Conservation (phyloP, 495 filamentous ascomycete genomes). For the Aspergillus ostianus region DNA sequence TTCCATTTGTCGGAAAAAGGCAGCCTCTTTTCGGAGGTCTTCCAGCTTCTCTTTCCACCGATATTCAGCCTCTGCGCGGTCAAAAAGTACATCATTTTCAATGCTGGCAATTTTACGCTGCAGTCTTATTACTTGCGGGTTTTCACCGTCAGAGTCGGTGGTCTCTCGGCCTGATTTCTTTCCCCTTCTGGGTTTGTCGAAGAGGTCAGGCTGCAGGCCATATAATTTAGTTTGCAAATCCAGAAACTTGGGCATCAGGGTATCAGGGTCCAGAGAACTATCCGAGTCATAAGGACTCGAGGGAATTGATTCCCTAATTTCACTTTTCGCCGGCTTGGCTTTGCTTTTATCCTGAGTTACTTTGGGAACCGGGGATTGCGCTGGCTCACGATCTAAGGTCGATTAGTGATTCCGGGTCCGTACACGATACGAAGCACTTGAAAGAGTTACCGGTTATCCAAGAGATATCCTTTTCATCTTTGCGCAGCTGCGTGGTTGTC, state of each 20-base stretch:
- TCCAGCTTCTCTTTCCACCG: slow-evolving; percentile 68
- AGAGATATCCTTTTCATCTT: slow-evolving; percentile 39
- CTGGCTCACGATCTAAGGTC: slow-evolving; percentile 33
- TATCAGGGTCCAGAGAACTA: slow-evolving; percentile 64
- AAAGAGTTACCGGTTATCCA: slow-evolving; percentile 44
- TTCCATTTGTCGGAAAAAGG: slow-evolving; percentile 34
- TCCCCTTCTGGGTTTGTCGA: slow-evolving; percentile 45
- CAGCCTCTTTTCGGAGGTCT: slow-evolving; percentile 60
- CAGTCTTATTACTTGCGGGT: slow-evolving; percentile 59
- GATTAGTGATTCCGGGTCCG: slow-evolving; percentile 28
- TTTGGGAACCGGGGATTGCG: slow-evolving; percentile 32
- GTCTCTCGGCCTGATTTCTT: slow-evolving; percentile 31
- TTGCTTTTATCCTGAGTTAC: slow-evolving; percentile 24
- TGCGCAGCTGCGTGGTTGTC: slow-evolving; percentile 30
- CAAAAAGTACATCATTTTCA: slow-evolving; percentile 83
- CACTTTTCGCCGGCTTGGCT: slow-evolving; percentile 27
- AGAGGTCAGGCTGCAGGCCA: slow-evolving; percentile 62
- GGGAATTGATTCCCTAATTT: slow-evolving; percentile 26
- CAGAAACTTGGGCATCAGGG: slow-evolving; percentile 73
- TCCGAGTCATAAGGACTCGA: slow-evolving; percentile 44
- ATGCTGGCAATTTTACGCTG: slow-evolving; percentile 71
- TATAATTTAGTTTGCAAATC: slow-evolving; percentile 70
- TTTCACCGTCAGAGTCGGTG: slow-evolving; percentile 25
- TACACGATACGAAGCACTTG: slow-evolving; percentile 17
- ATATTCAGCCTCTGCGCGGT: slow-evolving; percentile 69